These are phyloP conservation scores for Tarenaya hassleriana DNA, from an alignment of 345 rosid genomes.

Conservation along the genomic window DNA sequence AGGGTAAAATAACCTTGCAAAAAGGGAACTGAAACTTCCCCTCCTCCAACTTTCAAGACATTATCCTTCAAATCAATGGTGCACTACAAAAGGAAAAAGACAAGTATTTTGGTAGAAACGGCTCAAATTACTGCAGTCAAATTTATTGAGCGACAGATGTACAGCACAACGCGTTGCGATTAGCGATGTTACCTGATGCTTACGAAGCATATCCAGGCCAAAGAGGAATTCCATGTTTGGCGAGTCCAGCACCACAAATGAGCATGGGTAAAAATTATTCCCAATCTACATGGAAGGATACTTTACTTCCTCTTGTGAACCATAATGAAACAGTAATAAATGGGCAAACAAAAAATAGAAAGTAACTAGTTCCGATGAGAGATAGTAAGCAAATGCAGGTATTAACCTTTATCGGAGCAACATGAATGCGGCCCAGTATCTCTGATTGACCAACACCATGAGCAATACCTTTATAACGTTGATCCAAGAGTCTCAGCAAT, in stretches of 20 bases:
- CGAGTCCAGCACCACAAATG: constrained; percentile 65
- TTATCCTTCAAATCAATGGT: constrained; percentile 70
- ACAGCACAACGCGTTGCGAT: neutral
- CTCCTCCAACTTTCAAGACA: constrained; percentile 72
- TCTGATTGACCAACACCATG: constrained; percentile 87
- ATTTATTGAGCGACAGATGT: too few species aligned
- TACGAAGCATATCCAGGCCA: constrained; percentile 88
- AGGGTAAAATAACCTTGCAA: constrained; percentile 48
- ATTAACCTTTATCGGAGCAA: constrained; percentile 70
- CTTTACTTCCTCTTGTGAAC: too few species aligned
- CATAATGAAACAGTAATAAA: too few species aligned
- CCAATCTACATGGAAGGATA: constrained; percentile 41
- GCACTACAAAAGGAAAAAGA: constrained; percentile 37
- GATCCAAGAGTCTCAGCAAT: constrained; percentile 66
- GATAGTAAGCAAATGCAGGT: too few species aligned
- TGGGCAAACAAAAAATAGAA: too few species aligned
- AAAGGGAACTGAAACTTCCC: constrained; percentile 77
- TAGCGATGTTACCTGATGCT: constrained; percentile 58
- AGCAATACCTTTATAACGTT: constrained; percentile 67
- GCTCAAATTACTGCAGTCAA: neutral
- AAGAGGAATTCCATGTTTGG: constrained; percentile 69
- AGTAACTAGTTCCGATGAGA: too few species aligned
- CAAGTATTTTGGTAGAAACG: neutral
- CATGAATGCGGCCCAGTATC: constrained; percentile 74
- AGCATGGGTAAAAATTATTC: constrained; percentile 63